A percentile compares a stretch with the other conserved stretches of the same genome.
Conservation (phyloP, 2,329 filamentous ascomycete species). For the Thielaviopsis musarum region DNA sequence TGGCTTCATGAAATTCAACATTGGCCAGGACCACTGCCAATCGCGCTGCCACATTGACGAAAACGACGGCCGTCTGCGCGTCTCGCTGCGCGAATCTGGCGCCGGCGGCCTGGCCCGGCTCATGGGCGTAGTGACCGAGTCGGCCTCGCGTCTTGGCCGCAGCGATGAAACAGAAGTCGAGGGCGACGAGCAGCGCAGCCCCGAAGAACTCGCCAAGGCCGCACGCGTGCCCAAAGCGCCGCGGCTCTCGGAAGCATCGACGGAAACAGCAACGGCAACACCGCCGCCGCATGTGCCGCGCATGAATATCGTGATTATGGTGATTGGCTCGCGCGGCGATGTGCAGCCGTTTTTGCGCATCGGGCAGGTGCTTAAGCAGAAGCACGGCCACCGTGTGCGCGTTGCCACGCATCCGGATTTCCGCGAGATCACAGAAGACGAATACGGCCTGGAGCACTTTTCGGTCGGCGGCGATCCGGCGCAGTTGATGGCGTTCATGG, state of each 20-base stretch:
- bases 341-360: slow-evolving; percentile 67
- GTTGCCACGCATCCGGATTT: slow-evolving; percentile 69
- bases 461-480: slow-evolving; percentile 63
- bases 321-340: slow-evolving; percentile 66
- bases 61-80: slow-evolving; percentile 52
- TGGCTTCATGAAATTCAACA: slow-evolving; percentile 28
- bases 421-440: slow-evolving; percentile 51
- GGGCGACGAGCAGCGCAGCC: not conserved
- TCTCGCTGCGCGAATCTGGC: slow-evolving; percentile 53
- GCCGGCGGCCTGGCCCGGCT: slow-evolving; percentile 44
- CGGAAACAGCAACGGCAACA: not conserved
- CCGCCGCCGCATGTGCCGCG: slow-evolving; percentile 9
- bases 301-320: slow-evolving; percentile 69
- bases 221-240: slow-evolving; percentile 5
- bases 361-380: slow-evolving; percentile 52
- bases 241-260: slow-evolving; percentile 6
- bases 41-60: slow-evolving; percentile 46
- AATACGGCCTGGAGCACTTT: slow-evolving; percentile 64
- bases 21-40: slow-evolving; percentile 47
- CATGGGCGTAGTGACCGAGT: not conserved
- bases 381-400: slow-evolving; percentile 57
- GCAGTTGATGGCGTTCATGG: slow-evolving; percentile 78
- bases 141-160: not conserved
- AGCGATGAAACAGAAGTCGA: not conserved
- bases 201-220: not conserved